Evolutionary conservation across 768 basidiomycete species (phyloP).

Genomic region (Pleurotus cornucopiae): DNA sequence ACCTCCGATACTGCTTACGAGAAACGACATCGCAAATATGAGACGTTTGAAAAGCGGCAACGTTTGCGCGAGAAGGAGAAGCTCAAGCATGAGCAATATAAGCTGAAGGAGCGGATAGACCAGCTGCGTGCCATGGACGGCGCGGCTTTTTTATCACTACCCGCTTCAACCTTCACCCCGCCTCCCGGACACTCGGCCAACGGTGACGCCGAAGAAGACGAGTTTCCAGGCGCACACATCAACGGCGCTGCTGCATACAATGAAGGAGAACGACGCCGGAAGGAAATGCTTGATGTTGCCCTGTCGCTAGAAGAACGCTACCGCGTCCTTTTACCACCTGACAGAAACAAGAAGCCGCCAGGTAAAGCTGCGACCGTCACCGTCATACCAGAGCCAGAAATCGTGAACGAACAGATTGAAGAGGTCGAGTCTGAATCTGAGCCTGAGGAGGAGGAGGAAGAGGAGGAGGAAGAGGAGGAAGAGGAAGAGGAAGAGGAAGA

Average conservation of each 20-base stretch:
- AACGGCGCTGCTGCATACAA: slow-evolving; percentile 33
- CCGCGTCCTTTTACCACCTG: slow-evolving; percentile 67
- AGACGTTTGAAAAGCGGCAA: slow-evolving; percentile 80
- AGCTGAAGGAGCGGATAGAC: slow-evolving; percentile 85
- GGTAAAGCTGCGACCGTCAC: slow-evolving; percentile 18
- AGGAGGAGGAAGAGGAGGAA: slow-evolving; percentile 26
- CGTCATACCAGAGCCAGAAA: slow-evolving; percentile 13
- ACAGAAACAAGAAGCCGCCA: slow-evolving; percentile 34
- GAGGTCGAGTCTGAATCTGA: slow-evolving; percentile 28
- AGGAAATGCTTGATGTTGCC: slow-evolving; percentile 73
- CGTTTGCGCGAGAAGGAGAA: slow-evolving; percentile 89
- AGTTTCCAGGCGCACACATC: slow-evolving; percentile 26
- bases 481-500: slow-evolving; percentile 27
- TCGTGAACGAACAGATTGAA: slow-evolving; percentile 2
- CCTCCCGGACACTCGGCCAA: slow-evolving; percentile 18
- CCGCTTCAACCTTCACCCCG: slow-evolving; percentile 54
- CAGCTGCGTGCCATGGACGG: slow-evolving; percentile 74
- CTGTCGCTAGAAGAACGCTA: slow-evolving; percentile 67
- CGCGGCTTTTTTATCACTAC: slow-evolving; percentile 60
- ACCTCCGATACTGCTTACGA: slow-evolving; percentile 80
- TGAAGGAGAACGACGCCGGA: slow-evolving; percentile 73
- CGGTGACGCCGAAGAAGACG: slow-evolving; percentile 16
- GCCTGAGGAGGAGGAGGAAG: slow-evolving; percentile 17
- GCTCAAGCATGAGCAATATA: slow-evolving; percentile 87
- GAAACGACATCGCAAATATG: slow-evolving; percentile 82